Percentiles rank a stretch among this genome's conserved stretches.
Evolutionary conservation across 768 basidiomycete species (phyloP).

Genomic region (Boletus pseudopeckii): DNA sequence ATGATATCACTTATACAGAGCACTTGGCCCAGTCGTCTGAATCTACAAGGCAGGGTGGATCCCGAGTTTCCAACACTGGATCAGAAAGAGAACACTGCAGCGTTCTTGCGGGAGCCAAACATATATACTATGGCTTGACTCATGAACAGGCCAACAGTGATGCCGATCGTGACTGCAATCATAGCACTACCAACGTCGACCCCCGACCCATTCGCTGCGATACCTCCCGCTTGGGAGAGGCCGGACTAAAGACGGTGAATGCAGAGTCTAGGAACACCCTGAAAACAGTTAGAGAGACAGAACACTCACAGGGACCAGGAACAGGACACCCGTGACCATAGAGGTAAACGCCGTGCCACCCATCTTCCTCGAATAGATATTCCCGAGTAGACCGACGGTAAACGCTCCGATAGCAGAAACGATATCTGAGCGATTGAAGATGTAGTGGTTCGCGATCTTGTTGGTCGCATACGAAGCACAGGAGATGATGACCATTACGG

Average conservation of each 20-base stretch:
- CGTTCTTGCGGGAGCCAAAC: slow-evolving; percentile 80
- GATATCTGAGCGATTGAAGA: slow-evolving; percentile 79
- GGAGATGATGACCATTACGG: slow-evolving; percentile 83
- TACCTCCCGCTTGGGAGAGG: slow-evolving; percentile 81
- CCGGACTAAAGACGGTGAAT: slow-evolving; percentile 52
- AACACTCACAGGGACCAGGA: slow-evolving; percentile 75
- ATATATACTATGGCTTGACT: slow-evolving; percentile 85
- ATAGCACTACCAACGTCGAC: slow-evolving; percentile 86
- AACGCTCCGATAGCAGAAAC: slow-evolving; percentile 86
- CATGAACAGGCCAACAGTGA: slow-evolving; percentile 87
- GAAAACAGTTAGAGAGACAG: not conserved
- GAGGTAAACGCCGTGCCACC: slow-evolving; percentile 85
- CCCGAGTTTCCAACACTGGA: not conserved
- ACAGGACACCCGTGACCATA: slow-evolving; percentile 87
- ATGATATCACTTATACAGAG: not conserved
- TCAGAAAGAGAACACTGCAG: slow-evolving; percentile 82
- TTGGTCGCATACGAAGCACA: slow-evolving; percentile 78
- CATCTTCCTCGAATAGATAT: slow-evolving; percentile 77
- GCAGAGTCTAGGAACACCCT: not conserved
- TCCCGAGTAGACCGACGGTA: slow-evolving; percentile 73
- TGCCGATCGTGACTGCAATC: slow-evolving; percentile 88
- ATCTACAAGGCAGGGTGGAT: not conserved
- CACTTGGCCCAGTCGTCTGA: not conserved
- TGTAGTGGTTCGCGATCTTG: slow-evolving; percentile 79
- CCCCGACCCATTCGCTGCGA: slow-evolving; percentile 74